These are phyloP conservation scores for Penicillium janthinellum DNA, from an alignment of 2,329 filamentous ascomycete species.

Conservation along the genomic window DNA sequence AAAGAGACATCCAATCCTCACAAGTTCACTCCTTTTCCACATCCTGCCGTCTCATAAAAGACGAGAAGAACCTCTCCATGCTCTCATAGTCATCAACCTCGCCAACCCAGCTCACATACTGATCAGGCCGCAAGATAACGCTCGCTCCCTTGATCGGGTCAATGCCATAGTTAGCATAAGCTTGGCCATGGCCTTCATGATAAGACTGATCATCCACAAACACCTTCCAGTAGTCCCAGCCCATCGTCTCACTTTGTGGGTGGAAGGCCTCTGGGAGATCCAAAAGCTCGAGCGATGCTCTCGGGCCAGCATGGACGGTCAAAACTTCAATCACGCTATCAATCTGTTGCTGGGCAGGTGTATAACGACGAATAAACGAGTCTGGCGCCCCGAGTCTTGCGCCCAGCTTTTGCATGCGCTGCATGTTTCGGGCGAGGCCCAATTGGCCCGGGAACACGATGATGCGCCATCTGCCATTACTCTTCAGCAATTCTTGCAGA, in stretches of 20 bases:
- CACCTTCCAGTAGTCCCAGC: slow-evolving; percentile 61
- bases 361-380: slow-evolving; percentile 51
- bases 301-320: slow-evolving; percentile 58
- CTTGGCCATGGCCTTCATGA: slow-evolving; percentile 53
- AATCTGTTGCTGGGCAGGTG: slow-evolving; percentile 41
- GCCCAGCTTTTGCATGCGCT: slow-evolving; percentile 53
- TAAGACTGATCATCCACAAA: slow-evolving; percentile 58
- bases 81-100: slow-evolving; percentile 23
- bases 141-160: slow-evolving; percentile 47
- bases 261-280: slow-evolving; percentile 53
- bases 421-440: slow-evolving; percentile 44
- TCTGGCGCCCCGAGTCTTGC: slow-evolving; percentile 39
- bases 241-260: slow-evolving; percentile 49
- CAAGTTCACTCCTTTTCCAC: slow-evolving; percentile 16
- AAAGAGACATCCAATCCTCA: background rate
- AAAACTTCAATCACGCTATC: slow-evolving; percentile 61
- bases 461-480: slow-evolving; percentile 43
- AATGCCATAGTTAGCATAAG: slow-evolving; percentile 58
- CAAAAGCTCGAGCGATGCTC: slow-evolving; percentile 53
- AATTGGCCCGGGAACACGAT: slow-evolving; percentile 64
- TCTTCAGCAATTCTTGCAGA: slow-evolving; percentile 39
- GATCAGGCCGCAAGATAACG: slow-evolving; percentile 60
- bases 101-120: slow-evolving; percentile 46
- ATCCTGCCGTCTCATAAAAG: slow-evolving; percentile 24
- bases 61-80: slow-evolving; percentile 19